Percentiles rank a stretch among this genome's conserved stretches.
Conservation (phyloP, 768 basidiomycete species). For the Bullera alba region DNA sequence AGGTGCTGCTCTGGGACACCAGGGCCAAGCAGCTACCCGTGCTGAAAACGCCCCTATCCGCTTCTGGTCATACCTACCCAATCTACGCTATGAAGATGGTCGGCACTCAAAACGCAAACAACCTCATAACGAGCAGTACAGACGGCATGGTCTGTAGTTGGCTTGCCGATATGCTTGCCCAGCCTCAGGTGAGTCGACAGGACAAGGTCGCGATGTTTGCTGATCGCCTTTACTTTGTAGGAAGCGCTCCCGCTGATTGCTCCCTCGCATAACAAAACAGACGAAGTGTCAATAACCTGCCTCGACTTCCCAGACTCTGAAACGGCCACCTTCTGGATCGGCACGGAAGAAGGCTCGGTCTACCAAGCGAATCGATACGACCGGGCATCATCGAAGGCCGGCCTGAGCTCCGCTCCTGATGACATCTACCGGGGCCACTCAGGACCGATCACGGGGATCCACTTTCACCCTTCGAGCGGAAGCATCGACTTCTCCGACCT, state of each 20-base stretch:
- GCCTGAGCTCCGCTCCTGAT: constrained; percentile 65
- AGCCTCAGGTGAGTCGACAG: constrained; percentile 68
- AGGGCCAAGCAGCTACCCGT: constrained; percentile 93
- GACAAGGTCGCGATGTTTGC: not conserved
- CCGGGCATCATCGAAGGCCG: constrained; percentile 92
- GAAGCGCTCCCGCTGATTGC: constrained; percentile 89
- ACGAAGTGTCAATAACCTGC: constrained; percentile 88
- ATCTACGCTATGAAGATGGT: constrained; percentile 98
- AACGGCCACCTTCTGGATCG: constrained; percentile 93
- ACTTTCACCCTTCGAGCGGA: constrained; percentile 88
- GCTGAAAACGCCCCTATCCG: constrained; percentile 90
- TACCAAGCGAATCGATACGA: constrained; percentile 97
- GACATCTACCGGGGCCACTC: constrained; percentile 89
- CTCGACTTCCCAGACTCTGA: constrained; percentile 94
- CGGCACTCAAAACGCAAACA: constrained; percentile 97
- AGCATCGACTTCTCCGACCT: constrained; percentile 92
- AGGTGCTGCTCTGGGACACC: constrained; percentile 97
- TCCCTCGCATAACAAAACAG: constrained; percentile 89
- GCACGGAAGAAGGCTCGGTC: constrained; percentile 94
- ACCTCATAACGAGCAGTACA: constrained; percentile 90
- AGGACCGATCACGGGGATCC: constrained; percentile 85
- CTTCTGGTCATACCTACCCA: constrained; percentile 94
- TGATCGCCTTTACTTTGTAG: constrained; percentile 47
- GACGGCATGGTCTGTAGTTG: constrained; percentile 97
- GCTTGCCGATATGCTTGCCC: constrained; percentile 97